These are phyloP conservation scores for Amyloporia xantha DNA, from an alignment of 768 basidiomycete genomes.

Conservation along the genomic window DNA sequence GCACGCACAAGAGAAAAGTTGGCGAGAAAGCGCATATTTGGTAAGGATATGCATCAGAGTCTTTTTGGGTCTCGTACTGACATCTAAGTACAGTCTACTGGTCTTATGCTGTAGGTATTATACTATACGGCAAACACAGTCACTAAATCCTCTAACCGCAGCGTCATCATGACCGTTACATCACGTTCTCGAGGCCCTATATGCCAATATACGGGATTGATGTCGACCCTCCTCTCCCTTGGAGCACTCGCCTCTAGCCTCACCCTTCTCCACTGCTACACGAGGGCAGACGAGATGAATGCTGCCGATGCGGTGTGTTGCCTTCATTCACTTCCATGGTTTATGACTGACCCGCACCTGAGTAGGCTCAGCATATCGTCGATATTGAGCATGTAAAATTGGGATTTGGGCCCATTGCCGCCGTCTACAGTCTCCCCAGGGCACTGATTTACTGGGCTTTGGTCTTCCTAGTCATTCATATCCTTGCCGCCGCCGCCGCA, in stretches of 20 bases:
- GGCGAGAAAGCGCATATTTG: constrained; percentile 12
- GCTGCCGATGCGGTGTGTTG: not conserved
- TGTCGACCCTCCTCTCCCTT: not conserved
- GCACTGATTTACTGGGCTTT: constrained; percentile 16
- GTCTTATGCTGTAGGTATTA: not conserved
- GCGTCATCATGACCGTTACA: no score
- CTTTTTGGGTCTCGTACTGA: no score
- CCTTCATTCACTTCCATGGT: not conserved
- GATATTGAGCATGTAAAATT: constrained; percentile 4
- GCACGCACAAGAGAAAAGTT: constrained; percentile 8
- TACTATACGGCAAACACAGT: not conserved
- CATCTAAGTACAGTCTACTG: not conserved
- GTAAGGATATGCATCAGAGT: no score
- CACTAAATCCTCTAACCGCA: no score
- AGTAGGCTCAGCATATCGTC: constrained; percentile 6
- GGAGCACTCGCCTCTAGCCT: not conserved
- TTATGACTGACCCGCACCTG: not conserved
- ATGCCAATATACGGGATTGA: not conserved
- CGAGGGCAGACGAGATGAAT: not conserved
- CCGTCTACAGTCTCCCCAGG: constrained; percentile 11
- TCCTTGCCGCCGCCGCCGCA: no score
- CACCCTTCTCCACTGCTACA: not conserved
- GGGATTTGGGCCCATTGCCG: constrained; percentile 13
- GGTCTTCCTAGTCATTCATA: not conserved
- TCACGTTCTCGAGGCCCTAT: not conserved